These are phyloP conservation scores for Colletotrichum filicis DNA, from an alignment of 2,329 filamentous ascomycete species.

Conservation along the genomic window DNA sequence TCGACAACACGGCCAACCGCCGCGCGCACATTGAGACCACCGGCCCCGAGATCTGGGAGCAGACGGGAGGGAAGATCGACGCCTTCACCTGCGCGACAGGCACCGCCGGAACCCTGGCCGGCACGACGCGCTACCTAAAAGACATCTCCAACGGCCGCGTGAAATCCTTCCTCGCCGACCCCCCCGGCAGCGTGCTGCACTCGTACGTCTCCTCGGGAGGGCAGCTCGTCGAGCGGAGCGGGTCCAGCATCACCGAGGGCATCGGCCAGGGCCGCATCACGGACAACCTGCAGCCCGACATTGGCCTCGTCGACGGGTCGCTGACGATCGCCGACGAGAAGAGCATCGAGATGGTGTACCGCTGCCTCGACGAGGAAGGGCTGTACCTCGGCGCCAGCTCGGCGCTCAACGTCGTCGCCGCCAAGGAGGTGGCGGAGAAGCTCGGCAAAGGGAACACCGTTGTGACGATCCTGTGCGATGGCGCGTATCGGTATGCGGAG, in stretches of 20 bases:
- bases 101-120: constrained; percentile 91
- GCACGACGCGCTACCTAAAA: constrained; percentile 89
- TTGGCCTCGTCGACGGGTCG: constrained; percentile 85
- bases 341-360: constrained; percentile 97
- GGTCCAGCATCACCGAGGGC: constrained; percentile 94
- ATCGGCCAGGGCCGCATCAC: constrained; percentile 97
- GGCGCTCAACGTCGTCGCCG: constrained; percentile 93
- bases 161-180: constrained; percentile 91
- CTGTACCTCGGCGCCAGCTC: constrained; percentile 95
- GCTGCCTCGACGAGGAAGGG: constrained; percentile 94
- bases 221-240: constrained; percentile 81
- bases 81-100: constrained; percentile 97
- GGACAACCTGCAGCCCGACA: constrained; percentile 90
- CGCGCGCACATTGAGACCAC: constrained; percentile 97
- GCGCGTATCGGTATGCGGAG: constrained; percentile 97
- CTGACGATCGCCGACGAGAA: constrained; percentile 90
- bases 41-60: constrained; percentile 95
- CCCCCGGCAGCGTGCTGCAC: constrained; percentile 92
- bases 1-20: constrained; percentile 95
- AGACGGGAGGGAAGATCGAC: constrained; percentile 87
- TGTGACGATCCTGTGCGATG: constrained; percentile 94
- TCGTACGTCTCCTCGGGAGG: constrained; percentile 90
- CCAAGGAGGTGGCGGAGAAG: constrained; percentile 92
- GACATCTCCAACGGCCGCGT: constrained; percentile 81
- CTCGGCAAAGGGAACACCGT: constrained; percentile 90